These are phyloP conservation scores for Vicia villosa DNA, from an alignment of 306 rosid species.

Conservation along the genomic window DNA sequence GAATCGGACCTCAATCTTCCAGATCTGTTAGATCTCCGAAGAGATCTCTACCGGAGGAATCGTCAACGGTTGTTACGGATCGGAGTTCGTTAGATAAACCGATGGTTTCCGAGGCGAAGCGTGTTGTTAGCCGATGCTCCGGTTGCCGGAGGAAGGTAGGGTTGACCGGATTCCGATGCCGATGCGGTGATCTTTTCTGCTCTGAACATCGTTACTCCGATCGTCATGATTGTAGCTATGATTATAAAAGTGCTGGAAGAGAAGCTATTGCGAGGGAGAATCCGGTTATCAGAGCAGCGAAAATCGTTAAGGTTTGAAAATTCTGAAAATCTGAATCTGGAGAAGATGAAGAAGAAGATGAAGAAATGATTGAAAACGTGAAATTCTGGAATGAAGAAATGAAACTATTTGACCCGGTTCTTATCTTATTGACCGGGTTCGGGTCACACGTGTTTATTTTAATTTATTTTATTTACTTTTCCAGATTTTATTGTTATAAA, in stretches of 20 bases:
- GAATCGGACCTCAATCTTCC: slow-evolving; percentile 26
- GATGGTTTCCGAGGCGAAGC: slow-evolving; percentile 44
- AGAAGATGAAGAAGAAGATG: background rate
- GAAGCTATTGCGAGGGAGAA: slow-evolving; percentile 92
- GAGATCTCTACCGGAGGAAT: slow-evolving; percentile 35
- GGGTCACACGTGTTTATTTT: slow-evolving; percentile 40
- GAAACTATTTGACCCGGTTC: slow-evolving; percentile 14
- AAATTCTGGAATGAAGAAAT: background rate
- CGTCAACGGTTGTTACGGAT: background rate
- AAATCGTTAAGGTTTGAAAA: slow-evolving; percentile 79
- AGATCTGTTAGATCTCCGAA: slow-evolving; percentile 52
- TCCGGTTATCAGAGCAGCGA: slow-evolving; percentile 85
- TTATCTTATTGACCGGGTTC: slow-evolving; percentile 33
- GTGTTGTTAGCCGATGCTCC: slow-evolving; percentile 77
- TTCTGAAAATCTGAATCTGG: background rate
- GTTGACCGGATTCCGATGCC: slow-evolving; percentile 83
- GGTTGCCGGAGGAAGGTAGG: slow-evolving; percentile 89
- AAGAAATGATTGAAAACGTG: background rate
- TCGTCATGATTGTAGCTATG: slow-evolving; percentile 87
- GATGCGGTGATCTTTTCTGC: slow-evolving; percentile 93
- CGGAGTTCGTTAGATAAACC: background rate
- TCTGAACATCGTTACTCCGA: slow-evolving; percentile 90
- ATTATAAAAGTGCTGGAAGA: slow-evolving; percentile 87
- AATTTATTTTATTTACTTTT: slow-evolving; percentile 19
- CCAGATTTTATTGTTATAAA: slow-evolving; percentile 29